These are phyloP conservation scores for Pseudogymnoascus sp. DNA, from an alignment of 2,329 filamentous ascomycete species.

Conservation along the genomic window DNA sequence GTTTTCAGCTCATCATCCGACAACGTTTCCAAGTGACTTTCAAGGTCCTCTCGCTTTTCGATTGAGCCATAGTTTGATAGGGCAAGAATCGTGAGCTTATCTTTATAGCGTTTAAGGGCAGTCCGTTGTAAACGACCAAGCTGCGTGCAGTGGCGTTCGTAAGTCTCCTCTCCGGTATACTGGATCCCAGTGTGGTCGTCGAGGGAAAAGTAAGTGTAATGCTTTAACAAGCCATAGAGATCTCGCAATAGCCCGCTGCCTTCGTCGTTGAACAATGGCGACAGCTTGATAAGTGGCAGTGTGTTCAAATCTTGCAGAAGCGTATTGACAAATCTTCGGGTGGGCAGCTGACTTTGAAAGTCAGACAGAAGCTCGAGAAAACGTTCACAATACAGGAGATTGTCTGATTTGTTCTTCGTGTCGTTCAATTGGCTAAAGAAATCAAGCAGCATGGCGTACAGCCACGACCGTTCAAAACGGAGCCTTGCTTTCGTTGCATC, in stretches of 20 bases:
- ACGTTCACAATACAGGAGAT: conserved; percentile 79
- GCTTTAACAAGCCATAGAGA: conserved; percentile 67
- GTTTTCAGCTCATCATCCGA: conserved; percentile 65
- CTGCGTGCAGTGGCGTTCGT: conserved; percentile 67
- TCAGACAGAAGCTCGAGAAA: conserved; percentile 87
- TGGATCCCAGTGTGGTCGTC: conserved; percentile 84
- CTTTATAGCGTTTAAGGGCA: conserved; percentile 73
- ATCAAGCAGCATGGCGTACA: conserved; percentile 77
- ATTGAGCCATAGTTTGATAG: conserved; percentile 89
- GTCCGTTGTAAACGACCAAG: conserved; percentile 74
- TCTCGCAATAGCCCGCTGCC: conserved; percentile 73
- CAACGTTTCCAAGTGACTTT: conserved; percentile 63
- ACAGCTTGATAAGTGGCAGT: conserved; percentile 67
- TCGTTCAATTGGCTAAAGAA: conserved; percentile 69
- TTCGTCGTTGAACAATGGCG: conserved; percentile 67
- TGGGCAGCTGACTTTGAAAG: conserved; percentile 86
- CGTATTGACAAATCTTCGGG: conserved; percentile 85
- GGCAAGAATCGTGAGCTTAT: conserved; percentile 84
- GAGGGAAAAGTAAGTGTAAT: conserved; percentile 83
- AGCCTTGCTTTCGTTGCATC: conserved; percentile 68
- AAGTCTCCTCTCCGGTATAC: conserved; percentile 61
- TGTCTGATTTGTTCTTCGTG: conserved; percentile 46
- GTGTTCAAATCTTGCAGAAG: conserved; percentile 80
- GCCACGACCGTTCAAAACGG: conserved; percentile 88
- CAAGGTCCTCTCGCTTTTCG: conserved; percentile 69